These are phyloP conservation scores for Ophiostoma fasciatum DNA, from an alignment of 2,329 filamentous ascomycete species.

Conservation along the genomic window DNA sequence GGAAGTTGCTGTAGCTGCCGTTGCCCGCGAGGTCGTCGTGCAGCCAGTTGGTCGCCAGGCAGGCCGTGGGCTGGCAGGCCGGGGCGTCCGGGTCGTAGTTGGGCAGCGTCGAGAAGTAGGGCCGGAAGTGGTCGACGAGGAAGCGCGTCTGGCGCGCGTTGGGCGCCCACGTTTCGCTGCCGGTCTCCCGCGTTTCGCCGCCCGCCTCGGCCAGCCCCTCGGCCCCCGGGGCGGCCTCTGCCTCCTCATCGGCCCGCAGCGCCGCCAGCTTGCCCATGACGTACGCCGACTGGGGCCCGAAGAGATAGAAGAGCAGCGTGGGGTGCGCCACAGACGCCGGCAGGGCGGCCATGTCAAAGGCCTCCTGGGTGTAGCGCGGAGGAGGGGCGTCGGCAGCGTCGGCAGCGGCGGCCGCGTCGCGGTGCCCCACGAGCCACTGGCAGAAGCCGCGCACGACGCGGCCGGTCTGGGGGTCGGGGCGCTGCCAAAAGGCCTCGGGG, in stretches of 20 bases:
- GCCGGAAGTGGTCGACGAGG: slow-evolving; percentile 53
- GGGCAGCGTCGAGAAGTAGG: slow-evolving; percentile 64
- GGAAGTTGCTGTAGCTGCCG: slow-evolving; percentile 78
- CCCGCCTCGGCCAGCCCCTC: neutral
- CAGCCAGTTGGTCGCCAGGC: slow-evolving; percentile 63
- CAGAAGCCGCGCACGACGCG: slow-evolving; percentile 49
- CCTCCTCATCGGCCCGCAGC: slow-evolving; percentile 13
- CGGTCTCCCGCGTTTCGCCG: too few relatives aligned
- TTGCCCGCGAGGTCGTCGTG: slow-evolving; percentile 65
- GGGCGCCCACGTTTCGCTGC: slow-evolving; percentile 13
- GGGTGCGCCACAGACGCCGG: slow-evolving; percentile 47
- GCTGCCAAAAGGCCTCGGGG: slow-evolving; percentile 58
- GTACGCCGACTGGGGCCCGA: slow-evolving; percentile 44
- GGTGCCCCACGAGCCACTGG: slow-evolving; percentile 54
- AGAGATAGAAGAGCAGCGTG: slow-evolving; percentile 73
- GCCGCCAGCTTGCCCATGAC: slow-evolving; percentile 32
- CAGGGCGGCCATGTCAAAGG: slow-evolving; percentile 61
- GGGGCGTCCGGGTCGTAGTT: slow-evolving; percentile 40
- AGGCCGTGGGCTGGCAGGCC: slow-evolving; percentile 45
- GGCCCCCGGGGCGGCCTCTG: too few relatives aligned
- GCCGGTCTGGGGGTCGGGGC: slow-evolving; percentile 21
- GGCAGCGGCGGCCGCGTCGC: slow-evolving; percentile 48
- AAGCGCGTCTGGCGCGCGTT: slow-evolving; percentile 34
- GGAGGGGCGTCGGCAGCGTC: slow-evolving; percentile 52
- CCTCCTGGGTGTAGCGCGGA: too few relatives aligned